Evolutionary conservation across 1,139 yeast genomes (phyloP), one percentile per base, ranked within the genome.

Genomic region (Saccharomycopsis hybrid): DNA sequence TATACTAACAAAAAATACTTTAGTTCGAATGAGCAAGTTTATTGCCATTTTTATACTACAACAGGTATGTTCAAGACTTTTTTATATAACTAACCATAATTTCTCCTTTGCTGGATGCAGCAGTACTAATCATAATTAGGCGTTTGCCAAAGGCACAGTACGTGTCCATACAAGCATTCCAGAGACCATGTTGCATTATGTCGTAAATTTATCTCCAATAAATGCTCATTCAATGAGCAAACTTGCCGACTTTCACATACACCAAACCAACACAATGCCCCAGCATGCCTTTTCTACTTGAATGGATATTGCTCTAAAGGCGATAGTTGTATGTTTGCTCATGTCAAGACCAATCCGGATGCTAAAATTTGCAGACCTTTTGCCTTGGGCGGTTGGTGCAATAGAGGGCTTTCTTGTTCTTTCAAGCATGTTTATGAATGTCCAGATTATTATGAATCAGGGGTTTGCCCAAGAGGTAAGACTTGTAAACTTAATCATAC

Each of bases 331-430:
- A 65, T 65, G 35, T 86, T 70, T 60, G 69, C 76, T 30, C 95
- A 82, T 60, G 70, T 68, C 60, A 62, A 73, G 49, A 65, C 72
- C 1, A 65, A 66, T 28, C 63, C 68, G 9, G 72, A 70, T 35
- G 69, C 78, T 4, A 67, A 72, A 62, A 68, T 78, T 0, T 85
- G 95, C 59, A 70, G 86, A 32, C 80, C 77, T 33, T 86, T 86
- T 68, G 74, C 90, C 1, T 60, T 80, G 36, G 76, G 77, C 5
- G 90, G 92, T 1, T 83, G 77, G 66, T 85, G 95, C 63, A 75
- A 69, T 31, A 62, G 77, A 38, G 95, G 95, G 0, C 61, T 65
- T 27, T 58, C 62, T 38, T 85, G 95, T 62, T 71, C 74, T 4
- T 72, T 76, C 51, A 64, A 75, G 41, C 95, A 85, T 62, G 66